A percentile compares a stretch with the other conserved stretches of the same genome.
These are phyloP conservation scores for Fusarium scirpi DNA, from an alignment of 2,329 filamentous ascomycete genomes.

Conservation along the genomic window DNA sequence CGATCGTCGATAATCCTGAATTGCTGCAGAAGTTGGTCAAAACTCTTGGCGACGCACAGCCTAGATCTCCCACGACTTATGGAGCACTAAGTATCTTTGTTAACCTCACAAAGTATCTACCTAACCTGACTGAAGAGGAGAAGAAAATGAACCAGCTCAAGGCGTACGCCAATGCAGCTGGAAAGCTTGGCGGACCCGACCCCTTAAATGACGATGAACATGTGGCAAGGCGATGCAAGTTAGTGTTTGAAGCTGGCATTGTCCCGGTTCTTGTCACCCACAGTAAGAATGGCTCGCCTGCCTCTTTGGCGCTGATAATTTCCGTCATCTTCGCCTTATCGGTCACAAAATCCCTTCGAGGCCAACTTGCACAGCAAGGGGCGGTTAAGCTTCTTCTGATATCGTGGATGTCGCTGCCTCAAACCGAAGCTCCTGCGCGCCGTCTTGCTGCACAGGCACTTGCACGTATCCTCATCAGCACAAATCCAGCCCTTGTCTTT, in stretches of 20 bases:
- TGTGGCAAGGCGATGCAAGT: slow-evolving; percentile 80
- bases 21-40: slow-evolving; percentile 79
- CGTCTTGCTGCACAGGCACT: slow-evolving; percentile 81
- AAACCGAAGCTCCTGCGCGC: slow-evolving; percentile 60
- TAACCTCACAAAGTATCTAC: slow-evolving; percentile 86
- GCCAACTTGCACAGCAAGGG: slow-evolving; percentile 91
- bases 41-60: slow-evolving; percentile 67
- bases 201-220: slow-evolving; percentile 80
- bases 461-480: slow-evolving; percentile 86
- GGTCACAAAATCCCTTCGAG: slow-evolving; percentile 78
- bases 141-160: slow-evolving; percentile 93
- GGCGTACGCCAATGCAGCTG: slow-evolving; percentile 89
- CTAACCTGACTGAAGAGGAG: slow-evolving; percentile 85
- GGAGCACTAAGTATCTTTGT: slow-evolving; percentile 86
- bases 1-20: slow-evolving; percentile 73
- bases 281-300: slow-evolving; percentile 77
- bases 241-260: slow-evolving; percentile 81
- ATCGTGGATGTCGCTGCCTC: slow-evolving; percentile 71
- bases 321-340: slow-evolving; percentile 83
- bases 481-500: slow-evolving; percentile 87
- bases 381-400: slow-evolving; percentile 86
- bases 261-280: slow-evolving; percentile 82
- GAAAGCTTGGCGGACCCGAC: slow-evolving; percentile 70
- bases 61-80: slow-evolving; percentile 80
- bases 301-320: slow-evolving; percentile 78